A percentile compares a stretch with the other conserved stretches of the same genome.
These are phyloP conservation scores for Aureobasidium sp. DNA, from an alignment of 2,329 filamentous ascomycete species.

Conservation along the genomic window DNA sequence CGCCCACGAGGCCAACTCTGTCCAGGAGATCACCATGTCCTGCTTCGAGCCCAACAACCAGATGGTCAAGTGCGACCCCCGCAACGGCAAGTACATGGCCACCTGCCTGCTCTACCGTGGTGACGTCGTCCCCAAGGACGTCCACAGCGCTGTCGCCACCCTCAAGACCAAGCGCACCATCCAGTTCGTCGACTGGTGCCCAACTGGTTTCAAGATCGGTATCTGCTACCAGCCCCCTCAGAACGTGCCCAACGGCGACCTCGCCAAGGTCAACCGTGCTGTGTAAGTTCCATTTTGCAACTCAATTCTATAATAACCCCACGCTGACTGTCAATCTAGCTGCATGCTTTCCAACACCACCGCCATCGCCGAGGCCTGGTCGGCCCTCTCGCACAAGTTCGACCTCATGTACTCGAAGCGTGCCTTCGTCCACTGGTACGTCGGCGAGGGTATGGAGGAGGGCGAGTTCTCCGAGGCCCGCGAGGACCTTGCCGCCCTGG, in stretches of 20 bases:
- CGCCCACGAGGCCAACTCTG: slow-evolving; percentile 94
- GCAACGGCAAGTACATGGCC: slow-evolving; percentile 99
- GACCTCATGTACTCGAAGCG: slow-evolving; percentile 99
- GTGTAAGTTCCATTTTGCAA: slow-evolving; percentile 59
- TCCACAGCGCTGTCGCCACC: slow-evolving; percentile 82
- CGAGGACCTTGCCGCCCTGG: slow-evolving; percentile 94
- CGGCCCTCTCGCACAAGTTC: slow-evolving; percentile 93
- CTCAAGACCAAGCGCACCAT: slow-evolving; percentile 99
- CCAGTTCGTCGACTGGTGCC: slow-evolving; percentile 99
- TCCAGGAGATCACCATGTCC: slow-evolving; percentile 96
- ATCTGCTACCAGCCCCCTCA: slow-evolving; percentile 99
- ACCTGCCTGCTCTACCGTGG: slow-evolving; percentile 97
- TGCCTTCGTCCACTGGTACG: slow-evolving; percentile 99
- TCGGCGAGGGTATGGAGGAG: slow-evolving; percentile 99
- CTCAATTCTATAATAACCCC: too few species aligned
- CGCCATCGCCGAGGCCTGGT: slow-evolving; percentile 97
- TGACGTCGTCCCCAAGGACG: slow-evolving; percentile 95
- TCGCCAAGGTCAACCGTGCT: slow-evolving; percentile 96
- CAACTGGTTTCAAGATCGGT: slow-evolving; percentile 99
- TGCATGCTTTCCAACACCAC: slow-evolving; percentile 99
- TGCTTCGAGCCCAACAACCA: slow-evolving; percentile 99
- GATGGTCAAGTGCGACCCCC: slow-evolving; percentile 99
- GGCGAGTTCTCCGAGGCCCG: slow-evolving; percentile 99
- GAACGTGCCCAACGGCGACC: slow-evolving; percentile 92
- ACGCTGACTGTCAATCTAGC: slow-evolving; percentile 35